These are phyloP conservation scores for Trichophyton simii DNA, from an alignment of 2,329 filamentous ascomycete genomes.

Conservation along the genomic window DNA sequence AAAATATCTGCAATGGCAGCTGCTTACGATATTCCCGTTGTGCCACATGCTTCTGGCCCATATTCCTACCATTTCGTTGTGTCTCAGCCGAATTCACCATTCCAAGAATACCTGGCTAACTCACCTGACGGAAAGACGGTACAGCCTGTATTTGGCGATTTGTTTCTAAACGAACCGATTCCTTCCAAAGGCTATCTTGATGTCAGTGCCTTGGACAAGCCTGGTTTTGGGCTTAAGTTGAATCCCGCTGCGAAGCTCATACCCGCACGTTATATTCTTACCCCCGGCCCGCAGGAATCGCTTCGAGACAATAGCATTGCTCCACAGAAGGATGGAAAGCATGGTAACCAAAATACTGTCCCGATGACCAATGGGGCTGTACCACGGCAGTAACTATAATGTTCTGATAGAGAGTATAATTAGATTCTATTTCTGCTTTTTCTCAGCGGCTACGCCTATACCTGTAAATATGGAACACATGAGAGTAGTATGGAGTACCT, in stretches of 20 bases:
- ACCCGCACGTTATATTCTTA: constrained; percentile 59
- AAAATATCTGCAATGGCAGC: constrained; percentile 80
- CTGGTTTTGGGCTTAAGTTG: constrained; percentile 78
- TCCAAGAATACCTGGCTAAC: constrained; percentile 93
- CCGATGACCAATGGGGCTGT: background rate
- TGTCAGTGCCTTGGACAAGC: constrained; percentile 68
- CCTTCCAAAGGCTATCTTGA: constrained; percentile 71
- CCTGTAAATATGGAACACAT: background rate
- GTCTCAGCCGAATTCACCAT: constrained; percentile 82
- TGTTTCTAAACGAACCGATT: constrained; percentile 85
- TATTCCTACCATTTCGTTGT: constrained; percentile 96
- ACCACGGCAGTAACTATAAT: background rate
- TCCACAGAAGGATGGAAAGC: background rate
- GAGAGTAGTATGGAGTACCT: too few relatives aligned
- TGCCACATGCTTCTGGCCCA: constrained; percentile 85
- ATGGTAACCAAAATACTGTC: background rate
- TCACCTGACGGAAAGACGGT: constrained; percentile 83
- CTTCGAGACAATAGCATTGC: background rate
- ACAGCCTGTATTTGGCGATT: constrained; percentile 78
- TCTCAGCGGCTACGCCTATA: too few relatives aligned
- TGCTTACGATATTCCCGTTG: constrained; percentile 86
- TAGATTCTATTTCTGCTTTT: too few relatives aligned
- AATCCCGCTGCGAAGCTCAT: constrained; percentile 73
- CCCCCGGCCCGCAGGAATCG: constrained; percentile 40
- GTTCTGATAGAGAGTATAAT: too few relatives aligned